Evolutionary conservation across 305 asterid species (phyloP).

Genomic region (Solanum hybrid): DNA sequence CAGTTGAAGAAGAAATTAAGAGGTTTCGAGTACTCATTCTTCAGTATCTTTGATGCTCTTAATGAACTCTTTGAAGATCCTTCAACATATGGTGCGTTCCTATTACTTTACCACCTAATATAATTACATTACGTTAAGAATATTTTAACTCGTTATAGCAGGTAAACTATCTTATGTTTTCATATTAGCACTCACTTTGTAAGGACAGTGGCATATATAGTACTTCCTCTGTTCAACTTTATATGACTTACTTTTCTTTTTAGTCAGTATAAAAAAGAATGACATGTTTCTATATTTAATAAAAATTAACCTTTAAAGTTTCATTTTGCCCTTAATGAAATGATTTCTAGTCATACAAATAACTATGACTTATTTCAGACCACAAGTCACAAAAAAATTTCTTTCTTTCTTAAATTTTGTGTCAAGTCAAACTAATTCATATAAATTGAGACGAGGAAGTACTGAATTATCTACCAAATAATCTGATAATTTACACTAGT

Average conservation of each 20-base stretch:
- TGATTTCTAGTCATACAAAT: too few relatives aligned
- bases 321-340: background rate
- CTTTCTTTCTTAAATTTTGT: too few relatives aligned
- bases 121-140: background rate
- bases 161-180: background rate
- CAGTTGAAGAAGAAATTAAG: background rate
- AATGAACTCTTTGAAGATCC: background rate
- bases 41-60: background rate
- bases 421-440: background rate
- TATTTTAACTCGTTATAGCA: background rate
- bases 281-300: too few relatives aligned
- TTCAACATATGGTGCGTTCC: background rate
- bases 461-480: background rate
- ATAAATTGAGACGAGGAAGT: background rate
- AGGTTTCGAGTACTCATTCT: background rate
- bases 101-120: background rate
- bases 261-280: too few relatives aligned
- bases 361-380: background rate
- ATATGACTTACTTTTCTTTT: too few relatives aligned
- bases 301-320: background rate
- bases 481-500: background rate
- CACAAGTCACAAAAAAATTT: background rate
- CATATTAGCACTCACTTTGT: background rate
- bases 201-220: background rate
- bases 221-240: background rate